Percentiles rank a stretch among this genome's conserved stretches.
These are phyloP conservation scores for Salpingoeca rosetta DNA, from an alignment of 78 protist genomes.

Conservation along the genomic window DNA sequence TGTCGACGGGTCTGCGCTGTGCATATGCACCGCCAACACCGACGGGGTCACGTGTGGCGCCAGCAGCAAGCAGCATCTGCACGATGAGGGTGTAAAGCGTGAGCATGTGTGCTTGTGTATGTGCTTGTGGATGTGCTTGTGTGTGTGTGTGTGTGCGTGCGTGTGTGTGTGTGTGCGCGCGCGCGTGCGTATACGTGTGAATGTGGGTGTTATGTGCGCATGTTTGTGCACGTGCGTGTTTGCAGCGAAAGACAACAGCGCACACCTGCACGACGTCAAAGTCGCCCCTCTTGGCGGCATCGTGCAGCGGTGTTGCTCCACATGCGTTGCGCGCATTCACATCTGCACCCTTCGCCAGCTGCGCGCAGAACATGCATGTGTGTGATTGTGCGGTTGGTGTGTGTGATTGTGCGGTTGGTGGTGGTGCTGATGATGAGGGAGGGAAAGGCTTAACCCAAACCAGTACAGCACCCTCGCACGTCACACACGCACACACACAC, in stretches of 20 bases:
- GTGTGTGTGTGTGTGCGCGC: not conserved
- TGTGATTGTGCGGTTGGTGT: too few relatives aligned
- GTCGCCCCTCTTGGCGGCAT: not conserved
- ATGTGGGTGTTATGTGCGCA: not conserved
- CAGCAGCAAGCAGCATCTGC: not conserved
- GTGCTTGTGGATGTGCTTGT: not conserved
- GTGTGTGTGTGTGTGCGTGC: not conserved
- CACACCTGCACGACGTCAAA: not conserved
- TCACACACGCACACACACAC: not conserved
- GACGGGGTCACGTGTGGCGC: not conserved
- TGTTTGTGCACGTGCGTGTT: not conserved
- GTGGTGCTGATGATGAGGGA: not conserved
- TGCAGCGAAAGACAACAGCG: not conserved
- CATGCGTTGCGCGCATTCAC: not conserved
- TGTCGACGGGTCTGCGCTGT: not conserved
- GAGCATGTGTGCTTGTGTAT: not conserved
- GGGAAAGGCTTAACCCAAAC: not conserved
- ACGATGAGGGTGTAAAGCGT: not conserved
- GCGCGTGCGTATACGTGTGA: too few relatives aligned
- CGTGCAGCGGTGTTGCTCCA: not conserved
- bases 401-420: too few relatives aligned
- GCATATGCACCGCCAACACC: not conserved
- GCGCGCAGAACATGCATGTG: not conserved
- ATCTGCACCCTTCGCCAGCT: not conserved
- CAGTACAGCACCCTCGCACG: not conserved